These are phyloP conservation scores for Emericellopsis atlantica DNA, from an alignment of 2,329 filamentous ascomycete species.

Conservation along the genomic window DNA sequence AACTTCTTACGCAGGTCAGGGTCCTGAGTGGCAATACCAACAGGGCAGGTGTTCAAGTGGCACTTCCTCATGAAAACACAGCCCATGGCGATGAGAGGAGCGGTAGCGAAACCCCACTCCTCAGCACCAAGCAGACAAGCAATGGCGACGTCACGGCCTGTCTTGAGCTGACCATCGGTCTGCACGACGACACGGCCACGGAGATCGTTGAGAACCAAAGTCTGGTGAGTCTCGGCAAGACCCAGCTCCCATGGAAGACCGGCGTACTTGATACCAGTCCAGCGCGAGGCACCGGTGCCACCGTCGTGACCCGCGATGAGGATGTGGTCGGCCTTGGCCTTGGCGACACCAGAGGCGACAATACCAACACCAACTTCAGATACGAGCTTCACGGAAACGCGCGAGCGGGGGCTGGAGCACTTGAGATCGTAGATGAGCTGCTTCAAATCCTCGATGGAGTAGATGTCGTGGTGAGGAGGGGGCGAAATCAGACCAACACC, in stretches of 20 bases:
- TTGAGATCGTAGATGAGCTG: conserved; percentile 97
- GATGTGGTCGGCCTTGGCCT: conserved; percentile 95
- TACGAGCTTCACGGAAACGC: conserved; percentile 93
- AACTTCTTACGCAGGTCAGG: conserved; percentile 93
- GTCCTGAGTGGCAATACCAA: conserved; percentile 92
- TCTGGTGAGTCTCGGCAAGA: conserved; percentile 95
- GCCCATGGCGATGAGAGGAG: conserved; percentile 90
- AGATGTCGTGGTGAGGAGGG: conserved; percentile 94
- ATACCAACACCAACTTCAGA: conserved; percentile 97
- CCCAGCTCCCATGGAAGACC: conserved; percentile 94
- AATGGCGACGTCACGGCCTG: conserved; percentile 86
- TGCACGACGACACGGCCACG: conserved; percentile 92
- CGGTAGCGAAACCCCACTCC: conserved; percentile 93
- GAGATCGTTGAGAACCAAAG: conserved; percentile 86
- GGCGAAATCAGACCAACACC: conserved; percentile 94
- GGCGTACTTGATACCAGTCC: conserved; percentile 98
- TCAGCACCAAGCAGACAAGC: conserved; percentile 94
- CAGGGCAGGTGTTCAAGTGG: conserved; percentile 65
- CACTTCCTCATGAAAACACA: conserved; percentile 91
- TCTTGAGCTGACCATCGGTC: conserved; percentile 88
- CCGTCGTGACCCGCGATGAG: conserved; percentile 94
- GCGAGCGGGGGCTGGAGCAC: conserved; percentile 83
- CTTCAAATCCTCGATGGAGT: conserved; percentile 96
- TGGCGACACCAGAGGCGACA: conserved; percentile 92
- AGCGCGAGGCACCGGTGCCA: conserved; percentile 90